phyloP scores from a whole-genome alignment of 208 protist genomes.

The Crithidia fasciculata region DNA sequence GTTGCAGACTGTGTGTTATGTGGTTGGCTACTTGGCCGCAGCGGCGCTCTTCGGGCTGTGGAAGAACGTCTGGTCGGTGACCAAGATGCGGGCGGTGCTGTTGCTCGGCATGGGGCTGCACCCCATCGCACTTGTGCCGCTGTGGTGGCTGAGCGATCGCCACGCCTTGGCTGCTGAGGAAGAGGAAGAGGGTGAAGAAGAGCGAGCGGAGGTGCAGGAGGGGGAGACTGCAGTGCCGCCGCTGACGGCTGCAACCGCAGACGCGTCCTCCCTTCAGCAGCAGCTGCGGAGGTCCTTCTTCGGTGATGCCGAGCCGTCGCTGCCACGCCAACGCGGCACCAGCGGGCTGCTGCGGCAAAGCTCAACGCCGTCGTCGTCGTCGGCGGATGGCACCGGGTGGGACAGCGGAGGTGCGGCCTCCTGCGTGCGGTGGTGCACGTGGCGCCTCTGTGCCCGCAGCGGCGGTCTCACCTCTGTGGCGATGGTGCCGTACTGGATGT shows the following conservation, averaged over 20 bases:
- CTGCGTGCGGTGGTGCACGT: neutral
- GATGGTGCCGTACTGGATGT: slow-evolving; percentile 59
- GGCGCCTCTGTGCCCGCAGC: neutral
- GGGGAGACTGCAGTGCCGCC: neutral
- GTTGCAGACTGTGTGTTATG: slow-evolving; percentile 56
- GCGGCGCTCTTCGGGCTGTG: slow-evolving; percentile 42
- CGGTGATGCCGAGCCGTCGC: too few relatives aligned
- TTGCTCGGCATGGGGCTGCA: slow-evolving; percentile 30
- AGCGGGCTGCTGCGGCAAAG: too few relatives aligned
- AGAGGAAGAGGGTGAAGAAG: neutral
- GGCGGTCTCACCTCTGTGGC: slow-evolving; percentile 8
- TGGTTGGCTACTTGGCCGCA: slow-evolving; percentile 48
- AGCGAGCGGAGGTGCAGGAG: neutral
- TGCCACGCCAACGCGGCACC: too few relatives aligned
- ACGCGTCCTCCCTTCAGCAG: neutral
- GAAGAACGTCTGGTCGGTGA: slow-evolving; percentile 47
- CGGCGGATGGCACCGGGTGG: neutral
- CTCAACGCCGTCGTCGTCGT: too few relatives aligned
- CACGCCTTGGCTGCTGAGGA: slow-evolving; percentile 11
- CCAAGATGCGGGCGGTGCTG: slow-evolving; percentile 37
- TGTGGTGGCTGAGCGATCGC: slow-evolving; percentile 31
- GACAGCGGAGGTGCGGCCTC: neutral
- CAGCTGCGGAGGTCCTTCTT: neutral
- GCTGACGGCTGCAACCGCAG: too few relatives aligned
- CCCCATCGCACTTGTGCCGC: slow-evolving; percentile 24